Evolutionary conservation across 805 yeast species (phyloP), one percentile per base, ranked within the genome.

Genomic region (Jamesozyma hellenica): DNA sequence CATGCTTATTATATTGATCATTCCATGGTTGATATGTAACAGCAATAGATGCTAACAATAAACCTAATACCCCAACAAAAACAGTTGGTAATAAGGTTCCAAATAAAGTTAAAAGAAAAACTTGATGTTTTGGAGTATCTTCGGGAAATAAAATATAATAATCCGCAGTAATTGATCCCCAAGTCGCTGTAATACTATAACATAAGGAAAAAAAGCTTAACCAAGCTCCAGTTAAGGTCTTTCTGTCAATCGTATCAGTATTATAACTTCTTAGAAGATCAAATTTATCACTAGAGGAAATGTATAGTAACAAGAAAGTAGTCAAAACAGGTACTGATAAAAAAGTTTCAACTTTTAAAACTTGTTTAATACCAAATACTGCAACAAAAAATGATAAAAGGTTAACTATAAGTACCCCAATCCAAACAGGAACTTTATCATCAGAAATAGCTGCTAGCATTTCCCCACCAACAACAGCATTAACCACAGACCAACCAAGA

Each of bases 401-500:
- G 11, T 82, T 74, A 41, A 85, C 79, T 36, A 86, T 77, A 19
- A 81, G 59, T 41, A 86, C 80, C 4, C 95, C 95, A 15, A 77
- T 77, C 53, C 77, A 75, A 29, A 84, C 53, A 2, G 94, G 85
- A 1, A 85, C 70, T 44, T 67, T 70, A 13, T 74, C 82, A 48
- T 77, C 63, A 30, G 86, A 77, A 16, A 86, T 65, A 32, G 81
- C 71, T 8, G 75, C 68, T 35, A 86, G 60, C 43, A 86, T 79
- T 60, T 86, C 87, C 15, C 96, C 96, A 29, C 94, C 95, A 41
- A 84, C 78, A 36, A 85, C 92, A 49, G 82, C 74, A 55, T 84
- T 85, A n/a, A 85, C 87, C 28, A 86, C 79, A n/a, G 90, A 75
- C 95, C 95, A 86, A n/a, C 95, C 95, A 50, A 83, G 57, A 13